Conservation (phyloP, 2,329 filamentous ascomycete genomes). For the Exophiala calicioides region DNA sequence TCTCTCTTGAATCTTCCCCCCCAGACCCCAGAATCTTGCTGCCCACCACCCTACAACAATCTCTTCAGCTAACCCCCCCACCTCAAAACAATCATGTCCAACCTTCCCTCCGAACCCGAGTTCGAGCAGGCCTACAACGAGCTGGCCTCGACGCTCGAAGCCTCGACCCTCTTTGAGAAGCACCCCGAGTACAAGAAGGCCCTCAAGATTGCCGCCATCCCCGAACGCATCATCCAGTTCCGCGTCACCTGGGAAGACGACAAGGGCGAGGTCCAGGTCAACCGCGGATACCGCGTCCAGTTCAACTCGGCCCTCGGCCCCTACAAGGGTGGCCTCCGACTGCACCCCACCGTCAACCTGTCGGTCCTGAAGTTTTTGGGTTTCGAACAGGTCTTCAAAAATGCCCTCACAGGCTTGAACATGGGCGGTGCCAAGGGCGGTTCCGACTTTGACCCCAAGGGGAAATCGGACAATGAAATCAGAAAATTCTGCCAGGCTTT, state of each 20-base stretch:
- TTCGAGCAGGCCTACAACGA: constrained; percentile 99
- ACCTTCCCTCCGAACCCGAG: constrained; percentile 86
- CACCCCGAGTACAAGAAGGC: constrained; percentile 93
- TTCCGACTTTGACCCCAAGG: constrained; percentile 98
- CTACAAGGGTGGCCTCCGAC: constrained; percentile 95
- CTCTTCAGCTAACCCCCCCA: not conserved
- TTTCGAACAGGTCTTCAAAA: constrained; percentile 99
- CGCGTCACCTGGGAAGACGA: constrained; percentile 96
- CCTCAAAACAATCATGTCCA: constrained; percentile 63
- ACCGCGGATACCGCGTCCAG: constrained; percentile 94
- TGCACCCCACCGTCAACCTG: constrained; percentile 77
- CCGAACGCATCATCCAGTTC: constrained; percentile 96
- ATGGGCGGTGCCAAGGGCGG: constrained; percentile 99
- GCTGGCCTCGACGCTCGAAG: constrained; percentile 90
- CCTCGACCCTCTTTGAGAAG: constrained; percentile 88
- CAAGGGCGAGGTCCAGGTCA: constrained; percentile 83
- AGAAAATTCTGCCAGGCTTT: constrained; percentile 94
- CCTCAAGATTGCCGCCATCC: constrained; percentile 81
- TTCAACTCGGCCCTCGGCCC: constrained; percentile 98
- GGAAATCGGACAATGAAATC: constrained; percentile 96
- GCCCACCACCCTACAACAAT: too few relatives aligned
- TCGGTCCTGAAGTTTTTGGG: constrained; percentile 90
- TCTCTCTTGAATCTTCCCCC: not conserved
- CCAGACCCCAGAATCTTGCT: too few relatives aligned
- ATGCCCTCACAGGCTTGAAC: constrained; percentile 90